Evolutionary conservation across 2,329 filamentous ascomycete species (phyloP).

Genomic region (Penicillium sp.): DNA sequence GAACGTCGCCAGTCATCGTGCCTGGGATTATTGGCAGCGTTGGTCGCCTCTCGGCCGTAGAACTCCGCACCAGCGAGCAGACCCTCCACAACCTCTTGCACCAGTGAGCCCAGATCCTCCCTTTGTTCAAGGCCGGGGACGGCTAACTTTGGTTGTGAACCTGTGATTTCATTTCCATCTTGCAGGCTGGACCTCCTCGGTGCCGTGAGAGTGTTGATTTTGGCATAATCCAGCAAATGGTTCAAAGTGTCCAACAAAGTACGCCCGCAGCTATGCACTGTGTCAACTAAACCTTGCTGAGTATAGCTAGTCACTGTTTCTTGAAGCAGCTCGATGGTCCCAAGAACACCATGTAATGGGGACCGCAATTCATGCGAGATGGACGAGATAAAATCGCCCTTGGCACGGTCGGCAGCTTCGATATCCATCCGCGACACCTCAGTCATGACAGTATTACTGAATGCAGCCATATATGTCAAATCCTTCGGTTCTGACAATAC

Average conservation of each 20-base stretch:
- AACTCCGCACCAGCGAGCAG: constrained; percentile 20
- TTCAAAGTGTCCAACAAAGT: constrained; percentile 46
- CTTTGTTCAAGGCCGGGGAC: constrained; percentile 7
- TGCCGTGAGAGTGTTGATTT: constrained; percentile 25
- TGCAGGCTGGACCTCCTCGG: not conserved
- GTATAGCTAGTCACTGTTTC: constrained; percentile 29
- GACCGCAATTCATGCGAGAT: constrained; percentile 39
- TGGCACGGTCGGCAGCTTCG: constrained; percentile 31
- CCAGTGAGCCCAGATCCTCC: constrained; percentile 11
- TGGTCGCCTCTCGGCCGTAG: constrained; percentile 5
- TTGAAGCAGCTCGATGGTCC: constrained; percentile 32
- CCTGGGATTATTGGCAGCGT: not conserved
- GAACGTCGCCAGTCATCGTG: not conserved
- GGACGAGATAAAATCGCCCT: constrained; percentile 34
- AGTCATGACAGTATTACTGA: constrained; percentile 36
- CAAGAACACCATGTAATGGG: constrained; percentile 39
- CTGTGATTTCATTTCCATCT: not conserved
- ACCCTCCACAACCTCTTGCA: constrained; percentile 21
- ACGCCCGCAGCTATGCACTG: constrained; percentile 41
- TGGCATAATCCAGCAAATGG: constrained; percentile 34
- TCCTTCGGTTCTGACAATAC: constrained; percentile 29
- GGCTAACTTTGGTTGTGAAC: not conserved
- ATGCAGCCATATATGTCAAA: constrained; percentile 30
- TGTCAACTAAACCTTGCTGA: constrained; percentile 33
- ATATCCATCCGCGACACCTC: constrained; percentile 33